Evolutionary conservation across 2,329 filamentous ascomycete species (phyloP).

Genomic region (Tothia fuscella): DNA sequence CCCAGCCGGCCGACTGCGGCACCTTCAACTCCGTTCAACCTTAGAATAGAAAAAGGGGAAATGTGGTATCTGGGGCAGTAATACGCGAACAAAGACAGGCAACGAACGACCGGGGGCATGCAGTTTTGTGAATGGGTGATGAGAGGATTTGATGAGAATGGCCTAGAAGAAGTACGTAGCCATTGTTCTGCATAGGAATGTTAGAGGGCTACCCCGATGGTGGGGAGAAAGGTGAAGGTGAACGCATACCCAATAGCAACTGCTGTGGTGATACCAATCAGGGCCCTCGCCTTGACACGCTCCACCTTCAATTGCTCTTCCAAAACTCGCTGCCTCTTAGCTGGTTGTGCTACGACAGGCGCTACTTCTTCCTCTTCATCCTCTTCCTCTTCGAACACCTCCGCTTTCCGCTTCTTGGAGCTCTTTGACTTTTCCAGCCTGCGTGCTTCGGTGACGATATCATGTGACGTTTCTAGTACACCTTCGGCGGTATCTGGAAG

Average conservation of each 20-base stretch:
- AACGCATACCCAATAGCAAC: conserved; percentile 76
- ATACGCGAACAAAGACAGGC: too few species aligned
- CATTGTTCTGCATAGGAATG: too few species aligned
- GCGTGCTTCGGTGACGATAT: conserved; percentile 70
- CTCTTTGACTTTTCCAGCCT: conserved; percentile 29
- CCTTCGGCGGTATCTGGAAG: conserved; percentile 65
- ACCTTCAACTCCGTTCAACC: too few species aligned
- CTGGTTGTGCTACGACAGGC: conserved; percentile 55
- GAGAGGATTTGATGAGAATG: neutral
- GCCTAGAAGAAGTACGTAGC: conserved; percentile 1
- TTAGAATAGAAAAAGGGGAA: too few species aligned
- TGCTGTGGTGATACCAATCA: conserved; percentile 76
- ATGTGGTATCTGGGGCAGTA: too few species aligned
- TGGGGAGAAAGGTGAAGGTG: too few species aligned
- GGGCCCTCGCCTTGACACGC: conserved; percentile 71
- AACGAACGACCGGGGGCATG: too few species aligned
- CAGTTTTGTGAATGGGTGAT: too few species aligned
- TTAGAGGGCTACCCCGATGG: too few species aligned
- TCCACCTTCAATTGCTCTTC: conserved; percentile 75
- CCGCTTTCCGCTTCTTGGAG: conserved; percentile 36
- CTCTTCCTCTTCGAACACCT: conserved; percentile 40
- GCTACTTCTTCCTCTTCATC: conserved; percentile 31
- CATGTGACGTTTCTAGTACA: conserved; percentile 77
- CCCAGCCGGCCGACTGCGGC: too few species aligned
- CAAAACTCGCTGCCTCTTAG: conserved; percentile 44